Base-by-base conservation (phyloP, 306 rosid species). In the Pueraria montana region DNA sequence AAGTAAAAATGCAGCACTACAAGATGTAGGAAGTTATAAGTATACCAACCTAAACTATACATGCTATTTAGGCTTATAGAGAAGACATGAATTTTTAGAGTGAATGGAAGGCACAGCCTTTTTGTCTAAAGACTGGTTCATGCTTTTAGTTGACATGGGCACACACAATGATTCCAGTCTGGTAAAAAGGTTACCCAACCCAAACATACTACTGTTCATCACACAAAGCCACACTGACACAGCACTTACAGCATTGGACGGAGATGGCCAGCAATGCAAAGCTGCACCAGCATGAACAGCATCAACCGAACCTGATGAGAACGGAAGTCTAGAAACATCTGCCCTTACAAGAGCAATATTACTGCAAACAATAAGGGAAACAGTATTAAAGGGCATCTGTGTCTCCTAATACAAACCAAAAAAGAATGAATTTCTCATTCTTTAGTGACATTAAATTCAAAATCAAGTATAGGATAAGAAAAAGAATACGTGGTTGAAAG, bases 281-380 rank as follows among this genome's bases (percentile, higher is more conserved):
- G 98, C 98, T 1, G 99, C 99, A 45, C 96, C 98, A 8, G 99
- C 99, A 77, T 96, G 99, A 84, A 96, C 96, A 78, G 98, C 99
- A 78, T 91, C 94, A 34, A 92, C 90, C 7, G 96, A 96, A 66
- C 96, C 94, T 24, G 98, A 90, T 59, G 92, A 24, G 72, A 96
- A 96, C 40, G 98, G 97, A 81, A 96, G 99, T 90, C 99, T 89
- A 36, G 98, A 90, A 65, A 96, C 91, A 84, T 96, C 99, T 72
- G 98, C 99, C 84, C 99, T 92, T 79, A 96, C 97, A 58, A 96
- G 97, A 80, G 99, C 98, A 77, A 96, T 89, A 86, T 92, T 92
- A 83, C 99, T 93, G 91, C 92, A 82, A 71, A 81, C 67, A 86
- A 74, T 62, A 72, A 84, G 78, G 59, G 50, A 90, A 88, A 52